Conservation (phyloP, 805 yeast genomes). For the Yarrowia sp. region DNA sequence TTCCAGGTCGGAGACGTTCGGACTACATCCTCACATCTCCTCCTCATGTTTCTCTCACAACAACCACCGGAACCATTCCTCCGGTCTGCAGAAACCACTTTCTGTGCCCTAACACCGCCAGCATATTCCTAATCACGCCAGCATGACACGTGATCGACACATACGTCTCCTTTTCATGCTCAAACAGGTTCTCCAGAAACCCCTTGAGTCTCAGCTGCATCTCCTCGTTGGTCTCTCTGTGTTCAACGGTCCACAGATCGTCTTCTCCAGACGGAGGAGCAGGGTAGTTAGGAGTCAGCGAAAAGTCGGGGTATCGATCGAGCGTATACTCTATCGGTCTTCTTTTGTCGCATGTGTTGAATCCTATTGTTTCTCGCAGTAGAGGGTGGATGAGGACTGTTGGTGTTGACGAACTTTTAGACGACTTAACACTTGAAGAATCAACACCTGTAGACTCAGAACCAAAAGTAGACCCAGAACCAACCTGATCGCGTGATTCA, state of each 20-base stretch:
- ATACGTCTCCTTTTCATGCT: slow-evolving; percentile 33
- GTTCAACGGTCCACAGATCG: slow-evolving; percentile 43
- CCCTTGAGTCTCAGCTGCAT: slow-evolving; percentile 47
- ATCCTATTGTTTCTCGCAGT: slow-evolving; percentile 50
- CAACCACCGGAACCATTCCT: slow-evolving; percentile 55
- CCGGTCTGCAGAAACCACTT: slow-evolving; percentile 52
- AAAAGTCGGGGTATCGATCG: slow-evolving; percentile 46
- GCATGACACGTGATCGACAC: slow-evolving; percentile 50
- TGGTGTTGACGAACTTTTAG: too few relatives aligned
- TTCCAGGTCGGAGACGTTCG: background rate
- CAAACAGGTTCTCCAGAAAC: slow-evolving; percentile 49
- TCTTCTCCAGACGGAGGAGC: slow-evolving; percentile 44
- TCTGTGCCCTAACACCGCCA: slow-evolving; percentile 49
- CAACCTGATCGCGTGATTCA: too few relatives aligned
- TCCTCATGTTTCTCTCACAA: slow-evolving; percentile 29
- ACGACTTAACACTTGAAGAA: too few relatives aligned
- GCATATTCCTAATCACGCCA: slow-evolving; percentile 50
- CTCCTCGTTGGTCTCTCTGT: slow-evolving; percentile 46
- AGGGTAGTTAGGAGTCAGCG: background rate
- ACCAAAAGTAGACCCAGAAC: too few relatives aligned
- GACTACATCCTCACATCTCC: background rate
- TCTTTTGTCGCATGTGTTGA: slow-evolving; percentile 52
- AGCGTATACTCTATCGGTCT: slow-evolving; percentile 41
- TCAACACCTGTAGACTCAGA: too few relatives aligned
- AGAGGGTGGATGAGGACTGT: background rate